Evolutionary conservation across 2,329 filamentous ascomycete genomes (phyloP), one percentile per base, ranked within the genome.

Genomic region (Dactylellina haptotyla): DNA sequence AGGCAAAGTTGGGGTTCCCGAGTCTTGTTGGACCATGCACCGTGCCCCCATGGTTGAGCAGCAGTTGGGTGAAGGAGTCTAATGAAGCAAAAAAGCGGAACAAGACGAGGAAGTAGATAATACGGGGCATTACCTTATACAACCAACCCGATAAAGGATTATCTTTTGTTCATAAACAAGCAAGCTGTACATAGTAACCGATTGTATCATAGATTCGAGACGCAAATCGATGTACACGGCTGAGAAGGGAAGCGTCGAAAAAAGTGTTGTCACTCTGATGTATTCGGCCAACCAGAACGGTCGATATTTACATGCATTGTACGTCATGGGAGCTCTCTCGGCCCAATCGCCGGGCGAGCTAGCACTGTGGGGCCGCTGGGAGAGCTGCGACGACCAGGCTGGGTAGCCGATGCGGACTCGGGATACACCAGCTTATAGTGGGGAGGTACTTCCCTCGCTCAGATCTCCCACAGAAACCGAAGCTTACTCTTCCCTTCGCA

Each of bases 281-380:
- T 45, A 41, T 50, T 41, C 61, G 43, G 30, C 69, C 53, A 73
- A 65, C 59, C 59, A 61, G n/a, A 57, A 66, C 23, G 41, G 41
- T 26, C 26, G 53, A 72, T 20, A n/a, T 32, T 53, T 66, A 43
- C 61, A 61, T 73, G 69, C 69, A 66, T 46, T 62, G 69, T 73
- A 73, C 69, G 69, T 73, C 69, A 73, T 65, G 69, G 34, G 61
- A 73, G 53, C 69, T 72, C 64, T 62, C 32, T 43, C 48, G 41
- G 30, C 66, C 41, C 51, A 50, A 57, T 54, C 54, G 56, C 56
- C 41, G 54, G 58, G 56, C 64, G 64, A n/a, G n/a, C n/a, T n/a
- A n/a, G n/a, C n/a, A n/a, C n/a, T n/a, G n/a, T n/a, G n/a, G n/a
- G n/a, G n/a, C n/a, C n/a, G n/a, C n/a, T n/a, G n/a, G n/a, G n/a